Conservation (phyloP, 1,139 yeast genomes). For the Saccharomyces hybrid region DNA sequence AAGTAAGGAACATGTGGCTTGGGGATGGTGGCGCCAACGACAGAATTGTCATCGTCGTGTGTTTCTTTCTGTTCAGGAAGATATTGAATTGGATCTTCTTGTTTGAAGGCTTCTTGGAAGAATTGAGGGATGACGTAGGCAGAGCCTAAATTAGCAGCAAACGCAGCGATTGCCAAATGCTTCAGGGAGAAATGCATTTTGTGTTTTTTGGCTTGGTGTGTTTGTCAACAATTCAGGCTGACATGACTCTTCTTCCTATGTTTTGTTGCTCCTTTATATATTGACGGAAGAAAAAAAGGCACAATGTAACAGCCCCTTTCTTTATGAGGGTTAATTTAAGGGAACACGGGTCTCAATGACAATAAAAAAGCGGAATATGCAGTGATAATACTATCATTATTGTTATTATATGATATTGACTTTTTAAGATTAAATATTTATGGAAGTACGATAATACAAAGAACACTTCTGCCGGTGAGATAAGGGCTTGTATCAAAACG, state of each 20-base stretch:
- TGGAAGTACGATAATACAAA: not conserved
- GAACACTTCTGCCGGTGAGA: not conserved
- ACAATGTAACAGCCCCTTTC: not conserved
- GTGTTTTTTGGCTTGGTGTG: not conserved
- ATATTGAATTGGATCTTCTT: slow-evolving; percentile 4
- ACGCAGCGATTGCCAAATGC: not conserved
- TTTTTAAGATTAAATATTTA: not conserved
- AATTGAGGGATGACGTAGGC: slow-evolving; percentile 20
- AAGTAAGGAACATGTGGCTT: slow-evolving; percentile 27
- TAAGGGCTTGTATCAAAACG: not conserved
- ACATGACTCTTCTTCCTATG: not conserved
- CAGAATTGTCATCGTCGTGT: not conserved
- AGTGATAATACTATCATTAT: not conserved
- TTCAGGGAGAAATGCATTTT: slow-evolving; percentile 2
- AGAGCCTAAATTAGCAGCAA: slow-evolving; percentile 6
- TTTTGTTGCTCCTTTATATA: not conserved
- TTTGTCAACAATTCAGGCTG: not conserved
- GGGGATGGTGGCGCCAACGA: slow-evolving; percentile 3
- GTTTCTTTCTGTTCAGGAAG: not conserved
- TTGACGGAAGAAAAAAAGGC: not conserved
- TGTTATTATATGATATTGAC: not conserved
- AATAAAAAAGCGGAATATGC: not conserved
- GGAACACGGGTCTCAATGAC: not conserved
- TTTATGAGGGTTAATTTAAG: not conserved
- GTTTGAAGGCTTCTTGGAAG: slow-evolving; percentile 17